phyloP scores from a whole-genome alignment of 768 basidiomycete genomes.

The Amanita pallidorosea region DNA sequence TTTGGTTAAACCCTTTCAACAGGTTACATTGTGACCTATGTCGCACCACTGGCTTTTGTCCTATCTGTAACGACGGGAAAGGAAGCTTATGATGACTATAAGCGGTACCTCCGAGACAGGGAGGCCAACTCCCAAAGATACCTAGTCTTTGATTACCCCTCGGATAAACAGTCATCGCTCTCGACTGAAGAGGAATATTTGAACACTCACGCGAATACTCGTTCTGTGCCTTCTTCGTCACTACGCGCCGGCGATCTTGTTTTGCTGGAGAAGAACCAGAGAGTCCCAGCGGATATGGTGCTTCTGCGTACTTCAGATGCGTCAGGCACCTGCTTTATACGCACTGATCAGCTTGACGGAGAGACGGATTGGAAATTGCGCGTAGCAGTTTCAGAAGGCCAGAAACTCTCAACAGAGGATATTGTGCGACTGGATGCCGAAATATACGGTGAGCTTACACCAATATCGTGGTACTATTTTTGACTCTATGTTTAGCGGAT shows the following conservation, averaged over 20 bases:
- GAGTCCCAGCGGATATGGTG: slow-evolving; percentile 91
- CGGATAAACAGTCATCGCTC: slow-evolving; percentile 18
- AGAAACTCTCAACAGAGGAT: slow-evolving; percentile 49
- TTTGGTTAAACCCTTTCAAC: not conserved
- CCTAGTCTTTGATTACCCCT: slow-evolving; percentile 58
- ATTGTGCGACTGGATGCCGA: slow-evolving; percentile 72
- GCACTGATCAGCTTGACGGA: slow-evolving; percentile 96
- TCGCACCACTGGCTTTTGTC: slow-evolving; percentile 94
- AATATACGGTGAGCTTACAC: slow-evolving; percentile 59
- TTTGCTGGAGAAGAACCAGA: slow-evolving; percentile 89
- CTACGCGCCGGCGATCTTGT: slow-evolving; percentile 89
- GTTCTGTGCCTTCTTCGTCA: slow-evolving; percentile 79
- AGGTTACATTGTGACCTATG: slow-evolving; percentile 94
- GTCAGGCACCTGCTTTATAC: slow-evolving; percentile 91
- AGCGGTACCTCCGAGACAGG: slow-evolving; percentile 81
- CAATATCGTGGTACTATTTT: not conserved
- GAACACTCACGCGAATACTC: slow-evolving; percentile 41
- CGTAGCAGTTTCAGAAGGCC: slow-evolving; percentile 77
- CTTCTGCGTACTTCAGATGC: slow-evolving; percentile 81
- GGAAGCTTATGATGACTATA: slow-evolving; percentile 98
- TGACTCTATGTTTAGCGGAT: slow-evolving; percentile 51
- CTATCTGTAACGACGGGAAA: slow-evolving; percentile 95
- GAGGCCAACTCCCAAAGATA: slow-evolving; percentile 95
- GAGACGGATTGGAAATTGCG: slow-evolving; percentile 99
- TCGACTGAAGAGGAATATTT: slow-evolving; percentile 32